Evolutionary conservation across 2,329 filamentous ascomycete genomes (phyloP).

Genomic region (Hymenoscyphus salicellus): DNA sequence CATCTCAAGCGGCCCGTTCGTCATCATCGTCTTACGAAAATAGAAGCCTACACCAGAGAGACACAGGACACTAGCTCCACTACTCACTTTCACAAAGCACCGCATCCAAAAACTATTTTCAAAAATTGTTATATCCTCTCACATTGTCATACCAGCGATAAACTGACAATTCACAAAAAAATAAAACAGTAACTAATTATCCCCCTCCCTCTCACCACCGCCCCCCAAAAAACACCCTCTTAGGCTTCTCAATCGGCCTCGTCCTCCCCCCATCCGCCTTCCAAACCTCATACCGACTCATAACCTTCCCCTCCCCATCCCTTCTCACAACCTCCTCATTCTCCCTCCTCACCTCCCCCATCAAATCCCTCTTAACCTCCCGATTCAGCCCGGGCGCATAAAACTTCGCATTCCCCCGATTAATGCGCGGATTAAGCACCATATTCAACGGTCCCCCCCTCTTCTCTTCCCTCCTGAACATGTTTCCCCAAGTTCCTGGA

Average conservation of each 20-base stretch:
- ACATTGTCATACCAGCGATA: background rate
- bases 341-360: background rate
- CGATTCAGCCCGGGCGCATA: conserved; percentile 8
- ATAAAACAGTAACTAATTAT: background rate
- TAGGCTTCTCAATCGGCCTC: background rate
- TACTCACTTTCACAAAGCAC: too few species aligned
- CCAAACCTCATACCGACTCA: conserved; percentile 1
- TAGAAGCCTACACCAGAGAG: too few species aligned
- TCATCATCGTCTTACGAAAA: too few species aligned
- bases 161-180: background rate
- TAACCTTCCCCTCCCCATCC: background rate
- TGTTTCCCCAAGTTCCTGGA: background rate
- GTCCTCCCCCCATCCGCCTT: background rate
- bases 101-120: too few species aligned
- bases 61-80: too few species aligned
- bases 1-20: too few species aligned
- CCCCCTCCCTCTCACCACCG: background rate
- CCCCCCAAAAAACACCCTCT: background rate
- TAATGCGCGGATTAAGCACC: background rate
- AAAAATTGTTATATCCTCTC: background rate
- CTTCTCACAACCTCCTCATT: background rate
- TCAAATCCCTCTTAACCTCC: background rate
- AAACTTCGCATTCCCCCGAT: conserved; percentile 11
- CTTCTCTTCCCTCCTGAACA: background rate
- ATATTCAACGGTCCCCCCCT: background rate